Evolutionary conservation across 768 basidiomycete species (phyloP), one percentile per base, ranked within the genome.

Genomic region (Termitomyces bulborhizus): DNA sequence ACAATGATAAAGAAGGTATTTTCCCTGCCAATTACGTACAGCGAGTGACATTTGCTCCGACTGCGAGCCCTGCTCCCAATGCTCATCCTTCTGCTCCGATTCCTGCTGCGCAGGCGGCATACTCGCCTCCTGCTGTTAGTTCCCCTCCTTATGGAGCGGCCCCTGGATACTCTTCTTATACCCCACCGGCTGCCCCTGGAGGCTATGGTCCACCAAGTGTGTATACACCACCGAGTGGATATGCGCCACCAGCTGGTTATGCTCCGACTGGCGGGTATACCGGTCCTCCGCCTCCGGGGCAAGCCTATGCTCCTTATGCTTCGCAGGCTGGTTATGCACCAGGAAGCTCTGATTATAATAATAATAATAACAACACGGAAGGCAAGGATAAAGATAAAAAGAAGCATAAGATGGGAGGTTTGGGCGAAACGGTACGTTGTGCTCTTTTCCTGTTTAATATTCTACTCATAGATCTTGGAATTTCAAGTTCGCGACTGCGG

Each of bases 1-100:
- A 72, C 54, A 78, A 81, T 40, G 84, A 84, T 27, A 76, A 69
- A 54, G 76, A 83, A 58, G 91, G 85, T 16, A 74, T 92, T 34
- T 91, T 93, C 70, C 92, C 91, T 0, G 76, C 85, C 18, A 83
- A 81, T 60, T 78, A 88, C 54, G 87, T 89, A 40, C 83, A 87
- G 69, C 80, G 77, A 60, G 55, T 85, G 29, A 51, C 69, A 18
- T 26, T 55, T 13, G 50, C 59, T 42, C 40, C 60, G 4, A 42
- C 55, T 55, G 32, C 32, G 21, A 15, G 36, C 5, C 49, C 37
- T 60, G 12, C 60, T 11, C 45, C 59, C 42, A 41, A 60, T 7
- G 46, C 57, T 44, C 49, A 41, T 12, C 48, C 47, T 6, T 41
- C 57, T 42, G 56, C 57, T 40, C 57, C 57, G 1, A 54, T 54